Evolutionary conservation across 371 early-diverging fungal genomes (phyloP), one percentile per base, ranked within the genome.

Genomic region (Choanephora cucurbitarum): DNA sequence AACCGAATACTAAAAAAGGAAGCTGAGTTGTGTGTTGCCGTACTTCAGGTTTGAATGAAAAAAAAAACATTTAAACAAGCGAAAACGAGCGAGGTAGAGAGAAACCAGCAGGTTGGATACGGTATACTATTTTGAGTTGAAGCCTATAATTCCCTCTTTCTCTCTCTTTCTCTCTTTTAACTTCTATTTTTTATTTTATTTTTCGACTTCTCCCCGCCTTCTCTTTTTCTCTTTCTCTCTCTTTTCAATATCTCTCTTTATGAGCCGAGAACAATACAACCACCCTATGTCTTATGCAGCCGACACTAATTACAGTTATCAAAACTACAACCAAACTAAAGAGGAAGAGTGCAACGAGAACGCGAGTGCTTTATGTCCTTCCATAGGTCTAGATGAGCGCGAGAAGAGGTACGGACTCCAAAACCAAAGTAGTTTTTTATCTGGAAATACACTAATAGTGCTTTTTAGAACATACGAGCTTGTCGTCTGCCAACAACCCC

Each of bases 401-500:
- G 70, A 69, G 50, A 69, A 60, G 55, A 62, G 70, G 70, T 66
- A 50, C 17, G 21, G 10, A 14, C 9, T 23, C 39, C 13, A 37
- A 43, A 32, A 33, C 34, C 17, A 11, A 22, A 37, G 17, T 15
- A n/a, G n/a, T n/a, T n/a, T n/a, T n/a, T n/a, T n/a, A n/a, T n/a
- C n/a, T n/a, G n/a, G n/a, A n/a, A n/a, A n/a, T n/a, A n/a, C n/a
- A n/a, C n/a, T n/a, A n/a, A n/a, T n/a, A n/a, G n/a, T n/a, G n/a
- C 8, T 19, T 23, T 42, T 23, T 54, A 83, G 84, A 55, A 72
- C 76, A 3, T 81, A 83, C 55, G 75, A 77, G 56, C 60, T 83
- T 5, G 62, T 74, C 1, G 80, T 83, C 42, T 80, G 79, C 19
- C 93, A 93, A 53, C 89, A 93, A 48, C 93, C 93, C 1, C 75